Evolutionary conservation across 495 filamentous ascomycete species (phyloP).

Genomic region (Poronia punctata): DNA sequence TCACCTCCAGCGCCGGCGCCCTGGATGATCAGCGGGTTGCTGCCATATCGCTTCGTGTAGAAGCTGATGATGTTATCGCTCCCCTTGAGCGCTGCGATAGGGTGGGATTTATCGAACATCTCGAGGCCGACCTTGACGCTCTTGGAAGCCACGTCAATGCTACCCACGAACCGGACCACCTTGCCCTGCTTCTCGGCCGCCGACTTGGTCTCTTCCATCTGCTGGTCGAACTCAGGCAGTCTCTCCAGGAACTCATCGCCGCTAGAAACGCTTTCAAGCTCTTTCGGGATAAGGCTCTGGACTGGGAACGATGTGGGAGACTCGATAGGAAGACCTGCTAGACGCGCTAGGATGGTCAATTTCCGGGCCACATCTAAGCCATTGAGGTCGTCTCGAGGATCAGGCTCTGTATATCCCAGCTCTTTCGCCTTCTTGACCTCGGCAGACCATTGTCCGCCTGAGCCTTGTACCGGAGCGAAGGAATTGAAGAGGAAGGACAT

Average conservation of each 20-base stretch:
- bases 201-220: constrained; percentile 77
- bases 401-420: constrained; percentile 94
- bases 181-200: constrained; percentile 76
- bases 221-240: constrained; percentile 67
- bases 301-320: constrained; percentile 82
- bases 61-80: constrained; percentile 98
- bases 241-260: constrained; percentile 76
- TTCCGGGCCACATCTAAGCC: constrained; percentile 96
- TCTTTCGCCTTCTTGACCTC: constrained; percentile 87
- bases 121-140: constrained; percentile 83
- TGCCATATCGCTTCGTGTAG: constrained; percentile 88
- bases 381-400: constrained; percentile 92
- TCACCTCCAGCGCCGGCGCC: constrained; percentile 92
- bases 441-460: constrained; percentile 71
- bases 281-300: constrained; percentile 78
- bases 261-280: constrained; percentile 64
- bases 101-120: constrained; percentile 72
- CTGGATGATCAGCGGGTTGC: constrained; percentile 85
- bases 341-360: constrained; percentile 81
- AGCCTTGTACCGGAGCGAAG: constrained; percentile 69
- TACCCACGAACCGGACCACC: constrained; percentile 93
- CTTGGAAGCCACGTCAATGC: constrained; percentile 69
- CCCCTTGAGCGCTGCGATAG: constrained; percentile 88
- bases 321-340: constrained; percentile 70
- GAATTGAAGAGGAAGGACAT: constrained; percentile 96